Evolutionary conservation across 2,329 filamentous ascomycete species (phyloP).

Genomic region (Chrysoporthe puriensis): DNA sequence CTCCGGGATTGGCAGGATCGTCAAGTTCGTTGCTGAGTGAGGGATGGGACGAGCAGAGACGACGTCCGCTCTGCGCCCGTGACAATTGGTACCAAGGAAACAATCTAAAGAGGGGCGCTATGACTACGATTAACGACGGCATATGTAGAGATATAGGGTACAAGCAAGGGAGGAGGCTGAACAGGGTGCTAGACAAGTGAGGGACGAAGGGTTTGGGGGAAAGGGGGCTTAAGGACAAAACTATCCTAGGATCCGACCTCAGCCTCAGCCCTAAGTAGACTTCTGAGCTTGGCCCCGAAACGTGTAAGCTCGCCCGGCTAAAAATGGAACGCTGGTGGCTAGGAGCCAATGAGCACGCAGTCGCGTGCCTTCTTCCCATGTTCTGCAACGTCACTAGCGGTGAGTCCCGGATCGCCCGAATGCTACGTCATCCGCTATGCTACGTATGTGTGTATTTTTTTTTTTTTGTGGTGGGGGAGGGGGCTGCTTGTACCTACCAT

Average conservation of each 20-base stretch:
- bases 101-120: not conserved
- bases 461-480: not conserved
- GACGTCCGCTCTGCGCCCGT: not conserved
- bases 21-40: not conserved
- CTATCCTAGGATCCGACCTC: not conserved
- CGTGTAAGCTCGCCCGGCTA: slow-evolving; percentile 11
- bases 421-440: not conserved
- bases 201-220: not conserved
- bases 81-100: not conserved
- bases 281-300: not conserved
- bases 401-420: slow-evolving; percentile 8
- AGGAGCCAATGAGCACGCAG: not conserved
- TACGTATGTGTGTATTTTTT: not conserved
- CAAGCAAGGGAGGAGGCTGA: not conserved
- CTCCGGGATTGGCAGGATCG: not conserved
- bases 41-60: not conserved
- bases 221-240: not conserved
- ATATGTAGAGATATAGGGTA: not conserved
- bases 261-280: not conserved
- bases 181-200: not conserved
- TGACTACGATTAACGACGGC: not conserved
- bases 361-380: slow-evolving; percentile 16
- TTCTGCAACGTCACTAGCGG: slow-evolving; percentile 7
- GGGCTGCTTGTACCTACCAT: not conserved
- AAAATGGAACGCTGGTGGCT: not conserved